Evolutionary conservation across 2,329 filamentous ascomycete genomes (phyloP), one percentile per base, ranked within the genome.

Genomic region (Colletotrichum navitas): DNA sequence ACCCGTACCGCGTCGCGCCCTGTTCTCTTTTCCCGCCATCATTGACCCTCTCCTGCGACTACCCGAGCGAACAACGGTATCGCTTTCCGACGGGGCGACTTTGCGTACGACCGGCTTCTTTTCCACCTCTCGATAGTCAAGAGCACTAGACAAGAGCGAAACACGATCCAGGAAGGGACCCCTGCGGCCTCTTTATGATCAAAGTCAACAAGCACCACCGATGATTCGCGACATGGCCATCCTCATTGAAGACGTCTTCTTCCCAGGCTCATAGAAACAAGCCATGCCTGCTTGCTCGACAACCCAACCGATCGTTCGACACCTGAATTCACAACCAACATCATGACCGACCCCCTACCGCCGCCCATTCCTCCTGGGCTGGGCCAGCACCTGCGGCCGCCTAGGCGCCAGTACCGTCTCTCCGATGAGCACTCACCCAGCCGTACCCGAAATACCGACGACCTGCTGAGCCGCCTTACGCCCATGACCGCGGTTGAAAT

Each of bases 401-500:
- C 79, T 29, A 81, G 83, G 74, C 82, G 83, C 71, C 79, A 82
- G 36, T 77, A 80, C 47, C 83, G 82, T 63, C 77, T 81, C 21
- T 78, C 77, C 10, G 83, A 84, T 52, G 79, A 79, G 47, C 76
- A 77, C 69, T 86, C 86, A 11, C 85, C 86, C 29, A 80, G 84
- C n/a, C 84, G 84, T 73, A 82, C 83, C 63, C 83, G 81, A 65
- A 80, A 78, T 39, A 78, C 81, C 61, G 89, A 92, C 77, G 89
- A 91, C 74, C 84, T 93, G 47, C 84, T 93, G 68, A 82, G 86
- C 71, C 86, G 88, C 76, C 84, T 93, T 36, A 86, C 88, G 5
- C 91, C 91, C 1, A 82, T 87, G 47, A 86, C 86, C 36, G 90
- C 88, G 34, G 83, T 92, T 72, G 86, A 90, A 71, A 87, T 89